Conservation (phyloP, 2,329 filamentous ascomycete species). For the Blastomyces parvus region DNA sequence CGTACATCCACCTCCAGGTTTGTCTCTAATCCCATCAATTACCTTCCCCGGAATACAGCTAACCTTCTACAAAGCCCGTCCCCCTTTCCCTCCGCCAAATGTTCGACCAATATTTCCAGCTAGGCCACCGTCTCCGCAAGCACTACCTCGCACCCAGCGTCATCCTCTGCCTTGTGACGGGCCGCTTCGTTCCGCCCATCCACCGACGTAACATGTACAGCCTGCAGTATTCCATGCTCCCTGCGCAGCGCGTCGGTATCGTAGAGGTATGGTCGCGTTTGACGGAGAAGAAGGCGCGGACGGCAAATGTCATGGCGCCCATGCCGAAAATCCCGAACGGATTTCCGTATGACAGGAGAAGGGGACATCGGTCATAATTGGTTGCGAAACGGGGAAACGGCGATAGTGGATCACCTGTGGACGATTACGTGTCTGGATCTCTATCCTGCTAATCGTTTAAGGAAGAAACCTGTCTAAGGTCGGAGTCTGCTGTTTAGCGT, state of each 20-base stretch:
- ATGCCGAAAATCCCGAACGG: conserved; percentile 26
- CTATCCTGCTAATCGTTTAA: not conserved
- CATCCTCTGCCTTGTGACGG: conserved; percentile 76
- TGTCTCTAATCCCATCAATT: not conserved
- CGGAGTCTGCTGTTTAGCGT: not conserved
- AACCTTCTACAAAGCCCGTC: conserved; percentile 53
- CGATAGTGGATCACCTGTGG: not conserved
- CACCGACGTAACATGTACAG: conserved; percentile 92
- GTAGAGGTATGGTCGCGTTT: conserved; percentile 75
- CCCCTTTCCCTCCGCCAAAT: conserved; percentile 85
- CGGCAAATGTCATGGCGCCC: conserved; percentile 21
- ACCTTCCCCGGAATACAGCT: conserved; percentile 7
- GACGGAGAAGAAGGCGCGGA: conserved; percentile 38
- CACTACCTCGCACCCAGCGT: conserved; percentile 90
- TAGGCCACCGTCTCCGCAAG: conserved; percentile 81
- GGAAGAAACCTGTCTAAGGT: not conserved
- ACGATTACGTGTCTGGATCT: not conserved
- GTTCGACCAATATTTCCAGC: conserved; percentile 95
- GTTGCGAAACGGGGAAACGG: not conserved
- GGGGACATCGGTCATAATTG: conserved; percentile 25
- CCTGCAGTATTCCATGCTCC: conserved; percentile 95
- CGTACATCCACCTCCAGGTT: conserved; percentile 80
- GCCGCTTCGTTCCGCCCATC: conserved; percentile 88
- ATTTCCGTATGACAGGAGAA: conserved; percentile 27
- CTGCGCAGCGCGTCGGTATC: conserved; percentile 67